Evolutionary conservation across 805 yeast genomes (phyloP).

Genomic region (Myxozyma mucilagina): DNA sequence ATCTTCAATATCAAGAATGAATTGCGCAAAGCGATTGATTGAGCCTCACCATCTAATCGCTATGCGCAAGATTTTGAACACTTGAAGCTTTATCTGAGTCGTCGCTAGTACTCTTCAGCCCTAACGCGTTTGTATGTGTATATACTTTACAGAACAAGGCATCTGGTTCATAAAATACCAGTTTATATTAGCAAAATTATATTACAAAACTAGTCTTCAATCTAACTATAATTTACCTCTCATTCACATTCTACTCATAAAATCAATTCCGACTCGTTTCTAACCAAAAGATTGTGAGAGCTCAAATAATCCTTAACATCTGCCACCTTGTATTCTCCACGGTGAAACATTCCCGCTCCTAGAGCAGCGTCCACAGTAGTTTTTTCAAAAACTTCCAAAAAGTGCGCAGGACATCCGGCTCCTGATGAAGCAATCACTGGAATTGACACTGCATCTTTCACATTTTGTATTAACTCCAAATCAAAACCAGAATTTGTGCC

Average conservation of each 20-base stretch:
- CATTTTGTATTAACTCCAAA: constrained; percentile 75
- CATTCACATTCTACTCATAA: background rate
- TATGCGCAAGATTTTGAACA: background rate
- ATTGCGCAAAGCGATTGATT: background rate
- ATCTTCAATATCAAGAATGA: background rate
- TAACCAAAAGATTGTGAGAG: constrained; percentile 65
- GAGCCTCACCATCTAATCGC: constrained; percentile 7
- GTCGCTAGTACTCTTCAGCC: background rate
- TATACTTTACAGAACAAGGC: too few species aligned
- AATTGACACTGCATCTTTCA: constrained; percentile 71
- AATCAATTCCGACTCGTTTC: constrained; percentile 42
- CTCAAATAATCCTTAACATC: constrained; percentile 74
- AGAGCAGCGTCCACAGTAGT: constrained; percentile 93
- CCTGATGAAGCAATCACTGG: constrained; percentile 99
- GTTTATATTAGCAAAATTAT: too few species aligned
- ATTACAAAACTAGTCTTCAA: too few species aligned
- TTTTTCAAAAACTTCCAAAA: constrained; percentile 77
- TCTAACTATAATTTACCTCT: too few species aligned
- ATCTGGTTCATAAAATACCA: too few species aligned
- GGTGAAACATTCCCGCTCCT: constrained; percentile 98
- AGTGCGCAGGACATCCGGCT: constrained; percentile 92
- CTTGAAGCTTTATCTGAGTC: background rate
- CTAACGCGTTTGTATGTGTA: background rate
- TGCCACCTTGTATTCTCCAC: constrained; percentile 86
- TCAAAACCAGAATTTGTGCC: constrained; percentile 96